Evolutionary conservation across 768 basidiomycete species (phyloP), one percentile per base, ranked within the genome.

Genomic region (Russula compacta): DNA sequence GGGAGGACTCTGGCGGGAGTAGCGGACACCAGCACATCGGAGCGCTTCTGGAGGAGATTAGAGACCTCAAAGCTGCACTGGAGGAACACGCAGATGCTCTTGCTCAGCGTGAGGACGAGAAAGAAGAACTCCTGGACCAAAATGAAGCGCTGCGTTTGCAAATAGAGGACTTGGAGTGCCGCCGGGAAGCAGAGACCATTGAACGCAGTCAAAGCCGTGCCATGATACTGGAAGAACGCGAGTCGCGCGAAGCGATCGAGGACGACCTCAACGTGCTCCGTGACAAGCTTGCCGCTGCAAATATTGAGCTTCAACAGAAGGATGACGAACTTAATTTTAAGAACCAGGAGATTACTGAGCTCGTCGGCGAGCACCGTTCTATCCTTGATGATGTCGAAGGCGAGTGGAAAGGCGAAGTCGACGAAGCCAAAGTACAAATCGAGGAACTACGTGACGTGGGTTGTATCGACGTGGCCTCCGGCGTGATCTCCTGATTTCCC

Each of bases 401-500:
- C 46, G 89, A 91, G 67, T 95, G 92, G 92, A 76, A 86, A 58
- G 89, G 87, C 3, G 94, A 95, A 69, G 84, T 95, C 2, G 84
- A 92, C 63, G 90, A 92, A 65, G 84, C 84, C 2, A 78, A 86
- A 61, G 80, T 77, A 3, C 90, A 91, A 67, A 83, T 86, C 0
- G 90, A 92, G 58, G 90, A 95, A 71, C 77, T 90, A 15, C 79
- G 80, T 29, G 88, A 89, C 71, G 87, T 89, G 69, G 60, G 79
- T 74, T 32, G 33, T 36, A 29, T 42, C 1, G 36, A 33, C 60
- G 36, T 43, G 42, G 6, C 43, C 47, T 59, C 21, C 33, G 7
- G 17, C 0, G 7, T 3, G 19, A 38, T 57, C 44, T 62, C 7
- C 39, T 60, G 21, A 49, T 40, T 29, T 29, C 9, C 15, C 7